Base-by-base conservation (phyloP, 2,329 filamentous ascomycete species). In the Amauroascus niger region DNA sequence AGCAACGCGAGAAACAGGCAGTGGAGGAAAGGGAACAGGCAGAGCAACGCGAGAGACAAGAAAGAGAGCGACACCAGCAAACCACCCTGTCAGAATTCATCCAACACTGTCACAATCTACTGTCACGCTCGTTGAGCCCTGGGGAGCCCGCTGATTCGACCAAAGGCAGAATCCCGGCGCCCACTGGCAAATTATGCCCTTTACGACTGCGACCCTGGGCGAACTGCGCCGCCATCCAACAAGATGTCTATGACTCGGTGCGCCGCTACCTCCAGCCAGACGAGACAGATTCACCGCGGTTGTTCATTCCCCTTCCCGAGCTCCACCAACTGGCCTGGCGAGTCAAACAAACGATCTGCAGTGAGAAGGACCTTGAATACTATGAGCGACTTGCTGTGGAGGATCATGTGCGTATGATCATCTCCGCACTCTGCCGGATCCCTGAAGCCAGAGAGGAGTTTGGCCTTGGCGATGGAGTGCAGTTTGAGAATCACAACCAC, bases 381-480 rank as follows among this genome's bases (percentile, higher is more conserved):
- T 66, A 64, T 56, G 57, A 66, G 48, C 59, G 63, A 55, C 35
- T 64, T 33, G 61, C 60, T 13, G 60, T 67, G 45, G 63, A 67
- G 51, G 55, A 62, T 40, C 58, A 63, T 52, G 62, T 59, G 52
- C 60, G 56, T 20, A 51, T 64, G 44, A 64, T 67, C 11, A 61
- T 67, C 52, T 55, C 61, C 11, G 57, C 61, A 39, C 57, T 67
- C 22, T 62, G 60, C 53, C 58, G 60, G 45, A 58, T 64, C 53
- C 61, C 63, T 33, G 57, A 53, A 24, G 63, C 65, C 54, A 59
- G 59, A 26, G 53, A 56, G 20, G 57, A 57, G 46, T 63, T 68
- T 41, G 28, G 57, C 2, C 52, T 67, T 9, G 59, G 58, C 5
- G 39, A 59, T 45, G 60, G 60, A 9, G 43, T 63, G 2, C 35